These are phyloP conservation scores for Colletotrichum kahawae DNA, from an alignment of 2,329 filamentous ascomycete species.

Conservation along the genomic window DNA sequence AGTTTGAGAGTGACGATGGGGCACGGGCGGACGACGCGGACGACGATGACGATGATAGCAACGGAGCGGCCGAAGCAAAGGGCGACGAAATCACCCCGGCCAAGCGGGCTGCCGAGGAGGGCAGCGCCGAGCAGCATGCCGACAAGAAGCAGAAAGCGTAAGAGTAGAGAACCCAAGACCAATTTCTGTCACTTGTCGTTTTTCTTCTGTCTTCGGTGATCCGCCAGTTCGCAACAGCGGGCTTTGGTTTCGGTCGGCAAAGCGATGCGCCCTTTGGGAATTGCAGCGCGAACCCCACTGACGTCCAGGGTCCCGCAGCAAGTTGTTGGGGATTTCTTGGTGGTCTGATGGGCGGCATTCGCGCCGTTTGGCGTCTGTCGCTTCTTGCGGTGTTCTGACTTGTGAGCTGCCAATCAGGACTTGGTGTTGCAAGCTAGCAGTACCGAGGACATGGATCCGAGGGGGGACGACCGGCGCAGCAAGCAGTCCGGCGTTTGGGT, in stretches of 20 bases:
- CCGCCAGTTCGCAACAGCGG: neutral
- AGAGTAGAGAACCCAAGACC: neutral
- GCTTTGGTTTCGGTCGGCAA: neutral
- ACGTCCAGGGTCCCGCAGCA: neutral
- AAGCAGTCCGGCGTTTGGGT: neutral
- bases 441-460: neutral
- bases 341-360: neutral
- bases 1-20: slow-evolving; percentile 36
- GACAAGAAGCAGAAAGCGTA: slow-evolving; percentile 14
- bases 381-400: neutral
- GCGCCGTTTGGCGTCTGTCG: neutral
- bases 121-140: slow-evolving; percentile 21
- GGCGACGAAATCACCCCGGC: slow-evolving; percentile 19
- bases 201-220: neutral
- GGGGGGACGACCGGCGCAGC: neutral
- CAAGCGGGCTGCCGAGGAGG: slow-evolving; percentile 18
- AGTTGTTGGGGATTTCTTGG: neutral
- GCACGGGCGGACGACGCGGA: slow-evolving; percentile 34
- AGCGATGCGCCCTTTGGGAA: neutral
- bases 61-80: slow-evolving; percentile 5
- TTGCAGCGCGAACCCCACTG: neutral
- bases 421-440: neutral
- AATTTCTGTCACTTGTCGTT: neutral
- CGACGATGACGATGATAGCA: neutral
- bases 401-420: neutral